A percentile compares a stretch with the other conserved stretches of the same genome.
Evolutionary conservation across 2,329 filamentous ascomycete species (phyloP).

Genomic region (Fusarium piperis): DNA sequence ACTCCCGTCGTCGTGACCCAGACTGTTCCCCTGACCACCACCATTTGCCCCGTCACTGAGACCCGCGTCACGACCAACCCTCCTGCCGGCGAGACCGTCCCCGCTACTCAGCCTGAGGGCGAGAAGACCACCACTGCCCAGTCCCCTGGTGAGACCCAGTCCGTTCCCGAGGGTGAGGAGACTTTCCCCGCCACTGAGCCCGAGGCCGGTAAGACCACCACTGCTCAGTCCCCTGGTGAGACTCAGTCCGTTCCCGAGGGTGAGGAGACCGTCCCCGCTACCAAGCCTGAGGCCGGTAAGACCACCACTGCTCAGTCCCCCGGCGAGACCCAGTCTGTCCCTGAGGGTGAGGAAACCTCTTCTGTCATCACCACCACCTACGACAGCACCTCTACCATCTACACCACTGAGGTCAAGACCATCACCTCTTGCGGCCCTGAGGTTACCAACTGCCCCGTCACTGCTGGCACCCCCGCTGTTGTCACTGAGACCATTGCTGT

Average conservation of each 20-base stretch:
- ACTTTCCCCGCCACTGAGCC: slow-evolving; percentile 7
- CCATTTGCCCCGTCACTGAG: slow-evolving; percentile 69
- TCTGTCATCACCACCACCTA: slow-evolving; percentile 45
- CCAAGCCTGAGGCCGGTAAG: slow-evolving; percentile 17
- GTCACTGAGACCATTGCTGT: slow-evolving; percentile 31
- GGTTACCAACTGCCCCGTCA: slow-evolving; percentile 58
- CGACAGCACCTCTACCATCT: slow-evolving; percentile 42
- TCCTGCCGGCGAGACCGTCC: slow-evolving; percentile 17
- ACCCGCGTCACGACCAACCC: slow-evolving; percentile 45
- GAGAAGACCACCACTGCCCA: slow-evolving; percentile 26
- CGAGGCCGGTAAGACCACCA: slow-evolving; percentile 25
- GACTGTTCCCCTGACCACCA: slow-evolving; percentile 67
- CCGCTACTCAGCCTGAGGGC: slow-evolving; percentile 25
- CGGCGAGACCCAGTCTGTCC: slow-evolving; percentile 40
- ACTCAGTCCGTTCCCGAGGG: slow-evolving; percentile 38
- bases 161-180: slow-evolving; percentile 27
- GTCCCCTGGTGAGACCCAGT: slow-evolving; percentile 38
- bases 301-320: slow-evolving; percentile 23
- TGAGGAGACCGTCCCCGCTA: slow-evolving; percentile 8
- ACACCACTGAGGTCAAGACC: slow-evolving; percentile 44
- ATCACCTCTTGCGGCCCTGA: slow-evolving; percentile 50
- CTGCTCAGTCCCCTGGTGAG: slow-evolving; percentile 22
- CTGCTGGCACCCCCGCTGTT: slow-evolving; percentile 28
- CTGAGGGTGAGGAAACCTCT: slow-evolving; percentile 9
- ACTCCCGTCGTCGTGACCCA: slow-evolving; percentile 61